Evolutionary conservation across 2,329 filamentous ascomycete genomes (phyloP), one percentile per base, ranked within the genome.

Genomic region (Camptophora hylomeconis): DNA sequence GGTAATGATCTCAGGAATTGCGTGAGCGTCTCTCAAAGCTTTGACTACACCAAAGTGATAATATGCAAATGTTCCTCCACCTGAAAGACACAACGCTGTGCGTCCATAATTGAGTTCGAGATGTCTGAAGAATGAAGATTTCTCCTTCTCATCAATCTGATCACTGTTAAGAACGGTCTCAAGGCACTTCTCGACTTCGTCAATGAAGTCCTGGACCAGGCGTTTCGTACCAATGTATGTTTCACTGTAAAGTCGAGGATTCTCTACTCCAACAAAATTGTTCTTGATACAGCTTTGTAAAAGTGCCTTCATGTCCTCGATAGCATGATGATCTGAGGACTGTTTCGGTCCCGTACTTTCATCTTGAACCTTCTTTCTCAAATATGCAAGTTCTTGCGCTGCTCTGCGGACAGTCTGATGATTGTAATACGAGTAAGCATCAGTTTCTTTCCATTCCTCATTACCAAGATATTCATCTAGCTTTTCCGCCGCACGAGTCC

Each of bases 221-320:
- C 89, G 73, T 55, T 98, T 98, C n/a, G 89, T 95, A 17, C 89
- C 89, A 45, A 84, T 93, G 51, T 98, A 98, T 3, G 87, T 92
- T 58, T 95, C 86, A 46, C 82, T 92, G 52, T 98, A 98, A n/a
- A 98, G 59, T 31, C 83, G 71, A 7, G 87, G 75, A 46, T 93
- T 95, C 54, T 98, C 89, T 9, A 93, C 76, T 0, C 89, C 89
- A 11, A 82, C 83, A 55, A 95, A 98, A 50, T 98, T 95, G 56
- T 86, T 92, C 67, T 94, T 98, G 45, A 94, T 79, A 50, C 86
- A 95, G 9, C 81, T 82, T 58, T 93, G 83, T 12, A 92, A 62
- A 35, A 95, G 57, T 1, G 68, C 67, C 37, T 75, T 77, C 31
- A 98, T 63, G 31, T 89, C 82, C 38, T 87, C 78, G 3, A 83